Percentiles rank a stretch among this genome's conserved stretches.
phyloP scores from a whole-genome alignment of 805 yeast species.

The Saturnispora galanensis region DNA sequence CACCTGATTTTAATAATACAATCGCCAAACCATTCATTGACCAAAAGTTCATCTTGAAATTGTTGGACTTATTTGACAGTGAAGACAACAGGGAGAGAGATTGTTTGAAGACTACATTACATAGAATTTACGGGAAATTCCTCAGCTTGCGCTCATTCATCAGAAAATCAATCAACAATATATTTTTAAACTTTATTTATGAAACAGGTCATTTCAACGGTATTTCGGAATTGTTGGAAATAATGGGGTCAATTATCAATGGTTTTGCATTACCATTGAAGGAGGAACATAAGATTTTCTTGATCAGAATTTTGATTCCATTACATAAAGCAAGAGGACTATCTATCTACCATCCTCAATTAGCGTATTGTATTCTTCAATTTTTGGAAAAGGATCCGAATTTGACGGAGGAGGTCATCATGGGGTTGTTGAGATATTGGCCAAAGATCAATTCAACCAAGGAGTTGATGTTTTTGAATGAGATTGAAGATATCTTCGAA shows the following conservation, averaged over 20 bases:
- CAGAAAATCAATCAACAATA: slow-evolving; percentile 83
- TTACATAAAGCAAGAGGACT: slow-evolving; percentile 85
- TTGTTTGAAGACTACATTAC: slow-evolving; percentile 87
- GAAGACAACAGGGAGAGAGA: slow-evolving; percentile 97
- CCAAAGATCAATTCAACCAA: slow-evolving; percentile 92
- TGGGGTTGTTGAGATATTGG: slow-evolving; percentile 92
- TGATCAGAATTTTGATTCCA: slow-evolving; percentile 80
- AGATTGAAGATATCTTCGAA: slow-evolving; percentile 93
- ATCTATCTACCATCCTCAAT: slow-evolving; percentile 89
- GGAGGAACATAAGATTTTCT: slow-evolving; percentile 90
- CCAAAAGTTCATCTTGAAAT: slow-evolving; percentile 71
- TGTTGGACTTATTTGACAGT: slow-evolving; percentile 85
- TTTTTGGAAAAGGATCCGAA: slow-evolving; percentile 89
- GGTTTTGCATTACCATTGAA: slow-evolving; percentile 96
- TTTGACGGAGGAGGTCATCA: slow-evolving; percentile 90
- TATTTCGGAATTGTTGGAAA: slow-evolving; percentile 87
- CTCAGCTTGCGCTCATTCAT: slow-evolving; percentile 82
- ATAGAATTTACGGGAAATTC: slow-evolving; percentile 93
- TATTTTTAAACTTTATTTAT: slow-evolving; percentile 84
- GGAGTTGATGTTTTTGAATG: slow-evolving; percentile 92
- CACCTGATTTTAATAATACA: slow-evolving; percentile 89
- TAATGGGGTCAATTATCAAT: slow-evolving; percentile 90
- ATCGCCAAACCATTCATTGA: slow-evolving; percentile 90
- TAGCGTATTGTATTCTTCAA: slow-evolving; percentile 95
- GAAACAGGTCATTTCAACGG: slow-evolving; percentile 96